Evolutionary conservation across 2,329 filamentous ascomycete genomes (phyloP).

Genomic region (Exophiala sp.): DNA sequence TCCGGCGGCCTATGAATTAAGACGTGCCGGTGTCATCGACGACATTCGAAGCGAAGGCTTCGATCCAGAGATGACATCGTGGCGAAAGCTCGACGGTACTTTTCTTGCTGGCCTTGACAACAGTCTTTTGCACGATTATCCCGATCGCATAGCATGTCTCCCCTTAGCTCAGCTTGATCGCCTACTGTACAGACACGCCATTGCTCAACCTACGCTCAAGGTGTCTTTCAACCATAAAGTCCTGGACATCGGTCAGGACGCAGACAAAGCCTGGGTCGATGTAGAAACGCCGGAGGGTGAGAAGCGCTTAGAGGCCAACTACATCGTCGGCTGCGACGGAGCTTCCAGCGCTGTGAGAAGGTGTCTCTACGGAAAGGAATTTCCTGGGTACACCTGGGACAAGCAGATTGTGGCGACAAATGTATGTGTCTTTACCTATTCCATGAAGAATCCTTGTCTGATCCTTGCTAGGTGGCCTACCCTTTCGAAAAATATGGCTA

Average conservation of each 20-base stretch:
- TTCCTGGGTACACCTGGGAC: constrained; percentile 26
- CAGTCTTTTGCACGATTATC: constrained; percentile 23
- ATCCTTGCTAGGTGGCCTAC: constrained; percentile 17
- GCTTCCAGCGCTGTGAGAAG: constrained; percentile 18
- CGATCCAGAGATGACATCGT: constrained; percentile 41
- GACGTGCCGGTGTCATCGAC: constrained; percentile 56
- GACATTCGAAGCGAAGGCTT: constrained; percentile 47
- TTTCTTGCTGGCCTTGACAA: constrained; percentile 31
- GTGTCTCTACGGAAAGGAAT: constrained; percentile 28
- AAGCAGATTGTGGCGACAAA: constrained; percentile 27
- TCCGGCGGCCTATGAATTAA: constrained; percentile 56
- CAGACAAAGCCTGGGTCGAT: constrained; percentile 22
- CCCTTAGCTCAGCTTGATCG: constrained; percentile 44
- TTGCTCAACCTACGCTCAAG: constrained; percentile 33
- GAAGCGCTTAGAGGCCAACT: constrained; percentile 36
- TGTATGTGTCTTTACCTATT: constrained; percentile 11
- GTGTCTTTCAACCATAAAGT: constrained; percentile 46
- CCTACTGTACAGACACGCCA: constrained; percentile 41
- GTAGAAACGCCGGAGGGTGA: constrained; percentile 21
- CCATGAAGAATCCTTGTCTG: not conserved
- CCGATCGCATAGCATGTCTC: constrained; percentile 42
- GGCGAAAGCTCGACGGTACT: constrained; percentile 42
- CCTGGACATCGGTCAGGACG: constrained; percentile 23
- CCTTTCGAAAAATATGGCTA: constrained; percentile 26
- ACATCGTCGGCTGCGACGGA: constrained; percentile 45